These are phyloP conservation scores for Fusarium odoratissimum DNA, from an alignment of 2,329 filamentous ascomycete genomes.

Conservation along the genomic window DNA sequence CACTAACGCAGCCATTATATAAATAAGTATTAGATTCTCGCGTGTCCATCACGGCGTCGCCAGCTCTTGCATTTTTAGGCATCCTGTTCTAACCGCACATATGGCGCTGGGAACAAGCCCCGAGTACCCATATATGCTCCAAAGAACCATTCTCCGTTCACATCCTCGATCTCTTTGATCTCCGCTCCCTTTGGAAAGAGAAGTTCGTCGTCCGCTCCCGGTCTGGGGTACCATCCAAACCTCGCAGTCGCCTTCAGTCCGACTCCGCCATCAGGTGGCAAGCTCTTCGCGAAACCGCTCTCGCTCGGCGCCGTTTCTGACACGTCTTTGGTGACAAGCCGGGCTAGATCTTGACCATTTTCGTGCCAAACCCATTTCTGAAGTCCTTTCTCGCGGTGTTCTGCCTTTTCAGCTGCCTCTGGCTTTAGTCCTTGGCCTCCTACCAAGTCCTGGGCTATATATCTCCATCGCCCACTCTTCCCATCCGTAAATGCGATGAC, in stretches of 20 bases:
- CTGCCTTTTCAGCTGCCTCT: conserved; percentile 58
- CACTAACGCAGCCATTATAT: neutral
- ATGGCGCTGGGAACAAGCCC: conserved; percentile 84
- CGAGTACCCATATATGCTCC: conserved; percentile 85
- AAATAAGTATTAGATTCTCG: conserved; percentile 1
- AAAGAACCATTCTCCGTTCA: conserved; percentile 92
- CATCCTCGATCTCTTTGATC: conserved; percentile 83
- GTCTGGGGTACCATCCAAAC: conserved; percentile 83
- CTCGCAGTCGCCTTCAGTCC: conserved; percentile 72
- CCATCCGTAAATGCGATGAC: conserved; percentile 80
- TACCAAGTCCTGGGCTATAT: conserved; percentile 78
- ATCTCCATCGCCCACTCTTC: conserved; percentile 73
- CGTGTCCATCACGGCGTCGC: neutral
- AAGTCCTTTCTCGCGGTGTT: conserved; percentile 50
- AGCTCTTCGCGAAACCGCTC: conserved; percentile 52
- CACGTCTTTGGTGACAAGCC: conserved; percentile 65
- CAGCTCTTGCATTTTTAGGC: conserved; percentile 11
- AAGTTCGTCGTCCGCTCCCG: conserved; percentile 77
- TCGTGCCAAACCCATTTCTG: conserved; percentile 66
- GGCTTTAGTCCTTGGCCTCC: conserved; percentile 78
- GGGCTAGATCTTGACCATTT: conserved; percentile 54
- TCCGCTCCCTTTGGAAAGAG: conserved; percentile 86
- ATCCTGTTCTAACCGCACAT: conserved; percentile 67
- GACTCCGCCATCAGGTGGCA: conserved; percentile 81
- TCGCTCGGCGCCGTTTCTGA: conserved; percentile 55